These are phyloP conservation scores for Mortierella claussenii DNA, from an alignment of 192 early-diverging fungal genomes.

Conservation along the genomic window DNA sequence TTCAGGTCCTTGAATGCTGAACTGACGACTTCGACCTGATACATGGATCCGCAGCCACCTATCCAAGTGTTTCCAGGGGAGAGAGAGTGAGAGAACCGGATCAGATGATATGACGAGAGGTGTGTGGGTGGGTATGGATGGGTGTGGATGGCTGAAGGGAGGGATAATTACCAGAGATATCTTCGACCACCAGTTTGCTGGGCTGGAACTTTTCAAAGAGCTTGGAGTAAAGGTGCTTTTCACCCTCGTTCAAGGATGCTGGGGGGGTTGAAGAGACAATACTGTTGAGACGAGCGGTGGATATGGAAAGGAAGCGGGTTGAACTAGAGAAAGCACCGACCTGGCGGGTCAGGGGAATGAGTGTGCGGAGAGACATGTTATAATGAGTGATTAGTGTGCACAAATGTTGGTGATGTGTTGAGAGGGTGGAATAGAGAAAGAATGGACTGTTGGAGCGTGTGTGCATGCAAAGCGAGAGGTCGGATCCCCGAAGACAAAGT, in stretches of 20 bases:
- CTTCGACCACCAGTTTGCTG: slow-evolving; percentile 75
- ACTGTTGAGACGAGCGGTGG: slow-evolving; percentile 21
- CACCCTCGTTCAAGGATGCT: slow-evolving; percentile 64
- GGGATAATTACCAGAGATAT: slow-evolving; percentile 78
- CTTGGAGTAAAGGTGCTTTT: slow-evolving; percentile 81
- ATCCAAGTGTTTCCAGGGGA: slow-evolving; percentile 3
- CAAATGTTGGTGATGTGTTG: not conserved
- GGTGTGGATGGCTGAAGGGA: not conserved
- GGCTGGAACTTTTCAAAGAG: slow-evolving; percentile 75
- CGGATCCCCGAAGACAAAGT: no score
- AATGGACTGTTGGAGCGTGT: not conserved
- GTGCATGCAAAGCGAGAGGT: no score
- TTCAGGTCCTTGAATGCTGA: slow-evolving; percentile 77
- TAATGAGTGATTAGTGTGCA: not conserved
- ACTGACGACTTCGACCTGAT: slow-evolving; percentile 89
- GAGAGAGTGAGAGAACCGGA: not conserved
- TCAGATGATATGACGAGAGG: no score
- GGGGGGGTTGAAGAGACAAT: slow-evolving; percentile 40
- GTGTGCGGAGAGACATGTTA: slow-evolving; percentile 16
- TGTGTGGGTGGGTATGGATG: no score
- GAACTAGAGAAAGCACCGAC: not conserved
- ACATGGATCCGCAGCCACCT: slow-evolving; percentile 99
- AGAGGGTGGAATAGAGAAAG: not conserved
- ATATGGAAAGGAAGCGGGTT: slow-evolving; percentile 19
- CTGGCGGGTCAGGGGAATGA: slow-evolving; percentile 15